These are phyloP conservation scores for Pilaira anomala DNA, from an alignment of 192 early-diverging fungal species.

Conservation along the genomic window DNA sequence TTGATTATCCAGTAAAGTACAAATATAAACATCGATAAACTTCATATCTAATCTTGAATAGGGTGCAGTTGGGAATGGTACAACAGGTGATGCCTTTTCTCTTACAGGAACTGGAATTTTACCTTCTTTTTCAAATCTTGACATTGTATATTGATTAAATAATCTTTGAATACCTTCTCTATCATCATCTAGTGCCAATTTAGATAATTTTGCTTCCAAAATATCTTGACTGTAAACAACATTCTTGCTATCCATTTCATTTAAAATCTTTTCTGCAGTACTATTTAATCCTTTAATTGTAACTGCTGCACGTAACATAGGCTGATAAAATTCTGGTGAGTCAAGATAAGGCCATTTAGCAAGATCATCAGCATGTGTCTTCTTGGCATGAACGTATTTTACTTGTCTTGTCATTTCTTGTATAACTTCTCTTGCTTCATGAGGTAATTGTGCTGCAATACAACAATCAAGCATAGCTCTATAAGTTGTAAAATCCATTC, in stretches of 20 bases:
- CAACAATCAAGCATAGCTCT: constrained; percentile 36
- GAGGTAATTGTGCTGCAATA: constrained; percentile 22
- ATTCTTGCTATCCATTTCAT: constrained; percentile 23
- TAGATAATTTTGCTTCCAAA: constrained; percentile 23
- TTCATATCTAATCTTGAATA: constrained; percentile 23
- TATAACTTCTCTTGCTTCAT: constrained; percentile 18
- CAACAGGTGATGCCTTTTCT: constrained; percentile 10
- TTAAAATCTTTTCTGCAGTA: constrained; percentile 7
- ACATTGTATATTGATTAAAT: constrained; percentile 37
- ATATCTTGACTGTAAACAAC: constrained; percentile 14
- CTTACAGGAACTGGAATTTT: constrained; percentile 32
- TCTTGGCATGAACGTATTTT: neutral
- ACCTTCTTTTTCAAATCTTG: constrained; percentile 29
- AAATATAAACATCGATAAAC: constrained; percentile 36
- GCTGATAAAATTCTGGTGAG: constrained; percentile 9
- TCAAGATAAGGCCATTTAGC: neutral
- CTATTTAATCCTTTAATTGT: constrained; percentile 4
- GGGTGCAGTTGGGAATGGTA: constrained; percentile 38
- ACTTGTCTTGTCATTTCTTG: neutral
- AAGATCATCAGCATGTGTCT: neutral
- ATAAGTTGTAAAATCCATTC: constrained; percentile 20
- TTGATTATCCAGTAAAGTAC: constrained; percentile 26
- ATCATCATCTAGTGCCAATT: constrained; percentile 1
- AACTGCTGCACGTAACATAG: constrained; percentile 16
- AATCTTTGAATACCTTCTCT: constrained; percentile 11